Percentiles rank a stretch among this genome's conserved stretches.
phyloP scores from a whole-genome alignment of 75 land plant genomes.

The Isoetes taiwanensis region DNA sequence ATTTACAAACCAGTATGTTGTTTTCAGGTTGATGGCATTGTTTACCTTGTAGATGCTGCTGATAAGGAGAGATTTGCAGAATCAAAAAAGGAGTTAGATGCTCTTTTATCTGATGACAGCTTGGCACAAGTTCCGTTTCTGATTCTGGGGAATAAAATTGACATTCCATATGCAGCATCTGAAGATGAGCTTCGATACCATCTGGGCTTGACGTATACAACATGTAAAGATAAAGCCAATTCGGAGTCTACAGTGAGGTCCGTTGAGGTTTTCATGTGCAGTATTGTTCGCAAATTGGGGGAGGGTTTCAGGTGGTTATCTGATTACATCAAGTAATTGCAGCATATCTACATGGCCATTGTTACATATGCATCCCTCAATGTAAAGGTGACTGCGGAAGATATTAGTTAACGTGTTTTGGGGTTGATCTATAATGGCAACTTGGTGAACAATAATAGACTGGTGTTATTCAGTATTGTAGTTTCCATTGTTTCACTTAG shows the following conservation, averaged over 20 bases:
- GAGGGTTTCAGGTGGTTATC: constrained; percentile 66
- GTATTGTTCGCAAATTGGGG: constrained; percentile 57
- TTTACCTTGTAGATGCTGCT: constrained; percentile 48
- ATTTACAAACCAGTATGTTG: too few species aligned
- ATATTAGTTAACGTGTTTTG: too few species aligned
- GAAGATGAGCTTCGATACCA: constrained; percentile 54
- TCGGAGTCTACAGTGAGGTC: constrained; percentile 41
- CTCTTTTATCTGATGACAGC: constrained; percentile 39
- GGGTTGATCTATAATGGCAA: too few species aligned
- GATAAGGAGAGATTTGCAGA: constrained; percentile 46
- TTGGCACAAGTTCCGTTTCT: constrained; percentile 39
- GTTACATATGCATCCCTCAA: too few species aligned
- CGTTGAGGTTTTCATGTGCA: constrained; percentile 69
- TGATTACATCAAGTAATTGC: constrained; percentile 60
- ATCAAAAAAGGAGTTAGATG: constrained; percentile 51
- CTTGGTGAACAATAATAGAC: too few species aligned
- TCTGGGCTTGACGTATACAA: constrained; percentile 41
- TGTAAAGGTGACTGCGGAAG: too few species aligned
- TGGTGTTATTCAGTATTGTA: too few species aligned
- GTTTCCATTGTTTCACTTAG: too few species aligned
- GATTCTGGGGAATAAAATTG: constrained; percentile 50
- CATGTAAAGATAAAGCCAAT: constrained; percentile 51
- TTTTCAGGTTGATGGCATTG: constrained; percentile 65
- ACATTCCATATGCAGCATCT: constrained; percentile 51
- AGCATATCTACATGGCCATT: too few species aligned